Conservation (phyloP, 805 yeast genomes). For the Starmerella vaccinii region DNA sequence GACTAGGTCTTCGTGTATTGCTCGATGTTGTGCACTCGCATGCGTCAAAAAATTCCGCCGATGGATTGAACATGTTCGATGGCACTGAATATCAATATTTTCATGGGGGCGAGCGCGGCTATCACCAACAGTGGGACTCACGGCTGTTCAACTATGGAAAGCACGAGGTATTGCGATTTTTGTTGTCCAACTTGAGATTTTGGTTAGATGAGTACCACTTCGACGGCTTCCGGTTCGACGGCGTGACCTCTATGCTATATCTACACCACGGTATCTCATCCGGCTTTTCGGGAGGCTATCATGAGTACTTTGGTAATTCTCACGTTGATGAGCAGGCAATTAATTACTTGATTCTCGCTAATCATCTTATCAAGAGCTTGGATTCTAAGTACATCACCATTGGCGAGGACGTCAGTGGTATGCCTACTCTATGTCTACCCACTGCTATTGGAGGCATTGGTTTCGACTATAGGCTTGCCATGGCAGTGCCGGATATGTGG, state of each 20-base stretch:
- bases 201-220: constrained; percentile 74
- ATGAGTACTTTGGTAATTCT: constrained; percentile 66
- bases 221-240: constrained; percentile 95
- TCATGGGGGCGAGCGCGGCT: constrained; percentile 84
- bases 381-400: constrained; percentile 55
- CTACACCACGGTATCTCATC: constrained; percentile 86
- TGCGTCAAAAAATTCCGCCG: constrained; percentile 87
- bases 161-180: constrained; percentile 80
- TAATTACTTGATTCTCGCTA: constrained; percentile 82
- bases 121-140: constrained; percentile 93
- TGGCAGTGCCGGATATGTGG: constrained; percentile 99
- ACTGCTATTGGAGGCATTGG: constrained; percentile 76
- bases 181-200: constrained; percentile 73
- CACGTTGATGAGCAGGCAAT: constrained; percentile 78
- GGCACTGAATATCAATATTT: constrained; percentile 93
- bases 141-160: constrained; percentile 83
- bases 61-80: constrained; percentile 85
- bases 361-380: constrained; percentile 54
- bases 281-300: constrained; percentile 81
- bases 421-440: constrained; percentile 86
- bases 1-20: constrained; percentile 72
- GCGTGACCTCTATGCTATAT: constrained; percentile 89
- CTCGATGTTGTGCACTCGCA: constrained; percentile 94
- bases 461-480: constrained; percentile 83
- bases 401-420: constrained; percentile 96